Evolutionary conservation across 73 alveolate genomes (phyloP).

Genomic region (Tetrahymena borealis): DNA sequence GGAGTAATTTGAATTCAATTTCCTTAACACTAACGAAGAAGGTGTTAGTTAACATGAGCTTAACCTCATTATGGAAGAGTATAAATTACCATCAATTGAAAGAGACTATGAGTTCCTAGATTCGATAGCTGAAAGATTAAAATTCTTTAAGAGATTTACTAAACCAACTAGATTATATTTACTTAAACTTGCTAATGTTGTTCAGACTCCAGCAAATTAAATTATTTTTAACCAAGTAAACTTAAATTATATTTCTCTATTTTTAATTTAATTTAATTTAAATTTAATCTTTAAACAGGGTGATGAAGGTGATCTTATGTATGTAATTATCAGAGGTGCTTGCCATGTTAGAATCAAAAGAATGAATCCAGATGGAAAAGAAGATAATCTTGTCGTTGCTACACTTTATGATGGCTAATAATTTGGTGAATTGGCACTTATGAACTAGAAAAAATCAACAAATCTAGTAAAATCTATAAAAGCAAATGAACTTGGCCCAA

Average conservation of each 20-base stretch:
- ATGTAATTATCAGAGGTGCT: constrained; percentile 29
- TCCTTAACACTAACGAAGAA: background rate
- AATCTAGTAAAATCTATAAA: background rate
- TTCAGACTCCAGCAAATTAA: background rate
- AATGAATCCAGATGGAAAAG: constrained; percentile 4
- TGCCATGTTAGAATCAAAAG: constrained; percentile 43
- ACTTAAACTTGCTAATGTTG: background rate
- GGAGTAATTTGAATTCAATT: background rate
- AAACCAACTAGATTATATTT: background rate
- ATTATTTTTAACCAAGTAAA: background rate
- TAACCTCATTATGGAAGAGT: background rate
- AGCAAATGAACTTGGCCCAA: background rate
- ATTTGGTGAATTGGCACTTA: constrained; percentile 44
- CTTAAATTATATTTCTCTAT: background rate
- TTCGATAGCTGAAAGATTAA: background rate
- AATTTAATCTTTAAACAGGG: constrained; percentile 24
- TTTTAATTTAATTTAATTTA: background rate
- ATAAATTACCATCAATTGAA: background rate
- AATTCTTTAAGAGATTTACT: background rate
- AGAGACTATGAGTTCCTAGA: background rate
- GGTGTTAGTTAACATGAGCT: background rate
- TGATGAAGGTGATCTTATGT: constrained; percentile 36
- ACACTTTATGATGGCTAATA: constrained; percentile 28
- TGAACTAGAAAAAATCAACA: constrained; percentile 10
- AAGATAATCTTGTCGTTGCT: constrained; percentile 20